A percentile compares a stretch with the other conserved stretches of the same genome.
Conservation (phyloP, 495 filamentous ascomycete genomes). For the Beverwykella pulmonaria region DNA sequence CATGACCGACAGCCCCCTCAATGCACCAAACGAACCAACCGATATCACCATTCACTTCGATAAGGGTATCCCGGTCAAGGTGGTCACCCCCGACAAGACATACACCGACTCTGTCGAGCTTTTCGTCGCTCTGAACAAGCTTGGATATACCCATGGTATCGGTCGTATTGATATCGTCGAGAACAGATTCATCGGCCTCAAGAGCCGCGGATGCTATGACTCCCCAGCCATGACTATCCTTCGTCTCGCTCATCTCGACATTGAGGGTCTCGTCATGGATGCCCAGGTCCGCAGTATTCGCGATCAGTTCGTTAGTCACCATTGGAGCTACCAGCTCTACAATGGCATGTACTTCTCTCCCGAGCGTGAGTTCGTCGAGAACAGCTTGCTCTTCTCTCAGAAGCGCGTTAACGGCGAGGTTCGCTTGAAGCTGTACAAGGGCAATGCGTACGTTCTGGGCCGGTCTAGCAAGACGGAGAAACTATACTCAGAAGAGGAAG, state of each 20-base stretch:
- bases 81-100: slow-evolving; percentile 64
- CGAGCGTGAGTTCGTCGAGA: slow-evolving; percentile 78
- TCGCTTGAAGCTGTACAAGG: slow-evolving; percentile 75
- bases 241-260: slow-evolving; percentile 75
- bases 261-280: slow-evolving; percentile 86
- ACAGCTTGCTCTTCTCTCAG: slow-evolving; percentile 70
- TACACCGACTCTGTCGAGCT: slow-evolving; percentile 76
- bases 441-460: slow-evolving; percentile 71
- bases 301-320: slow-evolving; percentile 73
- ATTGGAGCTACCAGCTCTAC: slow-evolving; percentile 76
- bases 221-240: slow-evolving; percentile 72
- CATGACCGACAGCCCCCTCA: slow-evolving; percentile 70
- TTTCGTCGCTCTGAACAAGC: slow-evolving; percentile 77
- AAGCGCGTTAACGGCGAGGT: slow-evolving; percentile 63
- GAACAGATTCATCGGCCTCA: slow-evolving; percentile 83
- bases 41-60: slow-evolving; percentile 81
- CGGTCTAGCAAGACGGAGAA: slow-evolving; percentile 77
- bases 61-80: slow-evolving; percentile 79
- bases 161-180: slow-evolving; percentile 93
- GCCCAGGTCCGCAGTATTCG: slow-evolving; percentile 79
- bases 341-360: slow-evolving; percentile 83
- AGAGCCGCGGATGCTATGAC: slow-evolving; percentile 92
- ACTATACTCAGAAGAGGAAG: slow-evolving; percentile 79
- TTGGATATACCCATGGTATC: slow-evolving; percentile 75
- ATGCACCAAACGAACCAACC: slow-evolving; percentile 74